Evolutionary conservation across 139 green algal species (phyloP).

Genomic region (Coccomyxa sp.): DNA sequence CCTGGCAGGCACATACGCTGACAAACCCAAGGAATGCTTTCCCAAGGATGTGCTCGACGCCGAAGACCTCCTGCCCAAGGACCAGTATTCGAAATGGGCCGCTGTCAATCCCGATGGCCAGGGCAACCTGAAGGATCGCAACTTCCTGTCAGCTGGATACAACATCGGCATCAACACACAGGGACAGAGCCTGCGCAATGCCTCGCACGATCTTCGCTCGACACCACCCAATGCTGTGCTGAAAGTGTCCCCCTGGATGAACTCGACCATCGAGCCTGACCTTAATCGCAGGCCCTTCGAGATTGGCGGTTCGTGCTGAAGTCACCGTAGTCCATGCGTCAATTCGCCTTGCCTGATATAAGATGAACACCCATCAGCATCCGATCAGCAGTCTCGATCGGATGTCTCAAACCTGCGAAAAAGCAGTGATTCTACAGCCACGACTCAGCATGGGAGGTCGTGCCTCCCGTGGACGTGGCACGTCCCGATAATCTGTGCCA

Average conservation of each 20-base stretch:
- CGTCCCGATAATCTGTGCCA: not conserved
- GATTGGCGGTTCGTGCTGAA: not conserved
- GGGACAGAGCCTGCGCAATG: not conserved
- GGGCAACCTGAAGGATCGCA: not conserved
- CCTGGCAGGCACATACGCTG: not conserved
- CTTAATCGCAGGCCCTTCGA: not conserved
- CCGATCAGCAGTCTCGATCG: not conserved
- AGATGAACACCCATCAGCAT: not conserved
- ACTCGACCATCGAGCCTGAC: not conserved
- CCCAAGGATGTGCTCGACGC: not conserved
- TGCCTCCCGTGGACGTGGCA: not conserved
- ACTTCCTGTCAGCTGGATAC: not conserved
- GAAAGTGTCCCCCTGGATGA: not conserved
- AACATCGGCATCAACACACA: constrained; percentile 1
- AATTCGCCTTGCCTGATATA: not conserved
- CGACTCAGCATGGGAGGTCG: not conserved
- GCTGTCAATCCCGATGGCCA: not conserved
- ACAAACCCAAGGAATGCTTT: constrained; percentile 1
- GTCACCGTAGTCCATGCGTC: not conserved
- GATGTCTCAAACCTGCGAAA: not conserved
- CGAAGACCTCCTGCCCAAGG: not conserved
- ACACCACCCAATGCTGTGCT: not conserved
- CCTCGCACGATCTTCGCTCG: not conserved
- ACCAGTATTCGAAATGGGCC: not conserved
- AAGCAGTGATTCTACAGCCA: not conserved